phyloP scores from a whole-genome alignment of 176 grass and related monocot species.

The Cenchrus fungigraminus region DNA sequence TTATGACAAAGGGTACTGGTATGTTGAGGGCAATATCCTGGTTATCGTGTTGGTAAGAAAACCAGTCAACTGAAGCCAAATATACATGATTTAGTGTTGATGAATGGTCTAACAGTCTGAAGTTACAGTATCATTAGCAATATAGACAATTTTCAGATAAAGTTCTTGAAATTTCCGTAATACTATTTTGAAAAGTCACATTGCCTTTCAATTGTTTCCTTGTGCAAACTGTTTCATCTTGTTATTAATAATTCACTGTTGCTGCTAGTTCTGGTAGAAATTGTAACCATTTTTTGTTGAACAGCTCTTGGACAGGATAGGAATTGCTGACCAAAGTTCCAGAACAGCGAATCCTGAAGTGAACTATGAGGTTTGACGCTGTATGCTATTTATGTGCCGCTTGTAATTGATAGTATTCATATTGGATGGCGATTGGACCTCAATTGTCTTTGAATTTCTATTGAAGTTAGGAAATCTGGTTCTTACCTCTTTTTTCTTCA shows the following conservation, averaged over 20 bases:
- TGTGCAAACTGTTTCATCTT: not conserved
- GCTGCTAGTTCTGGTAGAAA: not conserved
- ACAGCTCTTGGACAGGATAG: constrained; percentile 14
- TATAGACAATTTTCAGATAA: not conserved
- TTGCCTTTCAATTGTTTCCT: not conserved
- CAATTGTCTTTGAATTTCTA: not conserved
- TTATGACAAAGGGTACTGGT: not conserved
- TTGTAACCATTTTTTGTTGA: constrained; percentile 8
- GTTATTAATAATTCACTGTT: not conserved
- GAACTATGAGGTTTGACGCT: constrained; percentile 12
- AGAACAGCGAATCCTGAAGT: not conserved
- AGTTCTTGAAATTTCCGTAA: not conserved
- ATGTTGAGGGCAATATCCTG: too few species aligned
- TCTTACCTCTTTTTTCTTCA: not conserved
- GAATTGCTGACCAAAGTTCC: not conserved
- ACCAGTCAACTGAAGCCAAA: not conserved
- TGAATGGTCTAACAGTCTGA: not conserved
- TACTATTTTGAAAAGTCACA: too few species aligned
- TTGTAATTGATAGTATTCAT: not conserved
- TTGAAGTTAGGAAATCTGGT: not conserved
- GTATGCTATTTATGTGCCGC: not conserved
- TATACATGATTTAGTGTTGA: not conserved
- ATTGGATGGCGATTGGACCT: not conserved
- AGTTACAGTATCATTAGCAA: constrained; percentile 3
- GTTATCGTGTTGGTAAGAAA: too few species aligned